These are phyloP conservation scores for Annona squamosa DNA, from an alignment of 164 flowering plant genomes.

Conservation along the genomic window DNA sequence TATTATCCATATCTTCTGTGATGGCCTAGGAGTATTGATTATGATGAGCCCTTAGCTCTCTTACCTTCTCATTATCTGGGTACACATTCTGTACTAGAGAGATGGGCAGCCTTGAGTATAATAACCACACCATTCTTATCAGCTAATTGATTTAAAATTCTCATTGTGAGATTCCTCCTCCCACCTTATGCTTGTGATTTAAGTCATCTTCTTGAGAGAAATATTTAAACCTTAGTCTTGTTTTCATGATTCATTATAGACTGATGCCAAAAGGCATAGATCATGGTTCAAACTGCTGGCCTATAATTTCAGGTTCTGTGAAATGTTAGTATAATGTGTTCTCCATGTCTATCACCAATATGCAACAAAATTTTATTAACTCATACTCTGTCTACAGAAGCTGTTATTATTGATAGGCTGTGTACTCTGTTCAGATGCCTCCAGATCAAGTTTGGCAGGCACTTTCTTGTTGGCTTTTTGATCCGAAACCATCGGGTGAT, in stretches of 20 bases:
- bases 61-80: too few relatives aligned
- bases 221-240: neutral
- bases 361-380: neutral
- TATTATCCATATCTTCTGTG: too few relatives aligned
- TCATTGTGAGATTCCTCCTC: neutral
- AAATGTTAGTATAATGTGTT: neutral
- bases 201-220: too few relatives aligned
- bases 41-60: too few relatives aligned
- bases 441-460: too few relatives aligned
- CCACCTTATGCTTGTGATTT: neutral
- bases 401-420: too few relatives aligned
- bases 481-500: neutral
- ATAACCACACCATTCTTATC: too few relatives aligned
- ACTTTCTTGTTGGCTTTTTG: neutral
- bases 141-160: neutral
- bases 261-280: neutral
- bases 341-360: neutral
- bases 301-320: neutral
- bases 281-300: neutral
- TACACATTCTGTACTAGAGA: too few relatives aligned
- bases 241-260: neutral
- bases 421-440: too few relatives aligned
- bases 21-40: too few relatives aligned
- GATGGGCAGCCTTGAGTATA: too few relatives aligned
- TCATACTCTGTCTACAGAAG: too few relatives aligned